A percentile compares a stretch with the other conserved stretches of the same genome.
Evolutionary conservation across 2,329 filamentous ascomycete genomes (phyloP).

Genomic region (Lasiodiplodia theobromae): DNA sequence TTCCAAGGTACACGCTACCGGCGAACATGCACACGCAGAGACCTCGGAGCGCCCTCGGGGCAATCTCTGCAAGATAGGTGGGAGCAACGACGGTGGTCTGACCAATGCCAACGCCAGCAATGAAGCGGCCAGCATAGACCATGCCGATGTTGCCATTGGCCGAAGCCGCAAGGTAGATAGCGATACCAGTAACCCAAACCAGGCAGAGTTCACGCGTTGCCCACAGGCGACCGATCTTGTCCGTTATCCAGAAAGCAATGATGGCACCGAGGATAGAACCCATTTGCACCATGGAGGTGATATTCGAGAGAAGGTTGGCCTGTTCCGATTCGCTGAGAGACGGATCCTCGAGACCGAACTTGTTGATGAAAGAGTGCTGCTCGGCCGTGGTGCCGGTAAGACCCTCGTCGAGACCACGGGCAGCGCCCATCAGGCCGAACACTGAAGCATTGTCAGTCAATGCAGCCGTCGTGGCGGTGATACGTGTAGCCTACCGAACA

Average conservation of each 20-base stretch:
- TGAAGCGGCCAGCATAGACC: slow-evolving; percentile 71
- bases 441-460: slow-evolving; percentile 34
- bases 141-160: slow-evolving; percentile 50
- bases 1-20: slow-evolving; percentile 76
- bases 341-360: slow-evolving; percentile 46
- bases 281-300: slow-evolving; percentile 82
- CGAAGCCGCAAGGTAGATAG: slow-evolving; percentile 49
- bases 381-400: slow-evolving; percentile 72
- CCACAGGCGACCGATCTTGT: slow-evolving; percentile 52
- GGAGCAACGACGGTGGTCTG: slow-evolving; percentile 73
- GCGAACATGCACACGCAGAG: slow-evolving; percentile 77
- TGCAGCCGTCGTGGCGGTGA: background rate
- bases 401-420: slow-evolving; percentile 81
- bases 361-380: slow-evolving; percentile 44
- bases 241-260: slow-evolving; percentile 62
- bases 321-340: slow-evolving; percentile 40
- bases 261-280: slow-evolving; percentile 76
- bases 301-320: slow-evolving; percentile 62
- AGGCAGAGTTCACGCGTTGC: slow-evolving; percentile 52
- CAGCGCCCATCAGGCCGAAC: slow-evolving; percentile 78
- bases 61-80: slow-evolving; percentile 76
- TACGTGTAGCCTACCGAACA: slow-evolving; percentile 53
- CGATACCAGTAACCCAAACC: slow-evolving; percentile 51
- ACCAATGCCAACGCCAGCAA: slow-evolving; percentile 70
- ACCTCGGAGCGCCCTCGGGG: slow-evolving; percentile 72